Conservation (phyloP, 306 rosid species). For the Hylodesmum podocarpum region DNA sequence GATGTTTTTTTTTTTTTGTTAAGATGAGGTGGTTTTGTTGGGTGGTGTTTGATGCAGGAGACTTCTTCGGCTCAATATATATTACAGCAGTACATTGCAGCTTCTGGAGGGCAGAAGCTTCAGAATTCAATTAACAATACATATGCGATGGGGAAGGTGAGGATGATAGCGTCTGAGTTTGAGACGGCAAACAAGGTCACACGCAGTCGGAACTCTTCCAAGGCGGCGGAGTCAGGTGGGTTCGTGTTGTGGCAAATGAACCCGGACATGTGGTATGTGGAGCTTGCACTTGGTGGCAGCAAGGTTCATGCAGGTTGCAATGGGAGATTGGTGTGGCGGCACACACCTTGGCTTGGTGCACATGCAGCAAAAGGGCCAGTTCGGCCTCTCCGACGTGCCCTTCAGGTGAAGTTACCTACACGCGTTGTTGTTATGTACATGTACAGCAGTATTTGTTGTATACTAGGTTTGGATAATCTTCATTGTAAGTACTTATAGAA, state of each 20-base stretch:
- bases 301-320: slow-evolving; percentile 99
- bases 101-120: slow-evolving; percentile 93
- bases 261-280: slow-evolving; percentile 99
- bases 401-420: slow-evolving; percentile 63
- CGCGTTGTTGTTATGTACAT: background rate
- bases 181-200: slow-evolving; percentile 88
- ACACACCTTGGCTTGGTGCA: slow-evolving; percentile 99
- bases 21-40: background rate
- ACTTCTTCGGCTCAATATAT: slow-evolving; percentile 97
- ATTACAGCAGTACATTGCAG: slow-evolving; percentile 94
- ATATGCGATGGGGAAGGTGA: slow-evolving; percentile 98
- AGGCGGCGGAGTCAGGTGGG: slow-evolving; percentile 89
- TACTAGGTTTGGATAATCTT: background rate
- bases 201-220: slow-evolving; percentile 68
- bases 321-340: slow-evolving; percentile 95
- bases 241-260: slow-evolving; percentile 99
- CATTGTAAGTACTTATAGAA: background rate
- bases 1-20: background rate
- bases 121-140: slow-evolving; percentile 78
- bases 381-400: slow-evolving; percentile 91
- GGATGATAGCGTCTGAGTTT: slow-evolving; percentile 93
- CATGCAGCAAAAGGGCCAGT: slow-evolving; percentile 99
- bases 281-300: slow-evolving; percentile 97
- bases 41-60: slow-evolving; percentile 57
- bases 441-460: background rate